Conservation (phyloP, 148 eudicot species). For the Vaccinium corymbosum region DNA sequence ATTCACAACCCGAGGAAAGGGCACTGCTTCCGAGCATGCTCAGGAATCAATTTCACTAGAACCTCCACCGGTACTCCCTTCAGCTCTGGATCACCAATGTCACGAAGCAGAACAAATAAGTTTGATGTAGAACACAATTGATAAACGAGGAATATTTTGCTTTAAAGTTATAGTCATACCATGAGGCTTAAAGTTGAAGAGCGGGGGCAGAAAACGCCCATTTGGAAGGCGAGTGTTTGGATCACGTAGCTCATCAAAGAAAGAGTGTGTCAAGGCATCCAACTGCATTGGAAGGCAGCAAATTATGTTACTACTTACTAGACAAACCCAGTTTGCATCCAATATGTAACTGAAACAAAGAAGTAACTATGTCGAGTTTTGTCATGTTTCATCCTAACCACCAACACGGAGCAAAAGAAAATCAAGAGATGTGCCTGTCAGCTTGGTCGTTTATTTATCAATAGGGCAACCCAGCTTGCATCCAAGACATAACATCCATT, state of each 20-base stretch:
- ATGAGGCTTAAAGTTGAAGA: conserved; percentile 55
- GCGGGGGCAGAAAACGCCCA: conserved; percentile 58
- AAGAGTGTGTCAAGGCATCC: conserved; percentile 59
- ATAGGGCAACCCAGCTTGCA: background rate
- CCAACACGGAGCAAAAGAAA: background rate
- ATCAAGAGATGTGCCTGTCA: background rate
- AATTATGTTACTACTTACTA: background rate
- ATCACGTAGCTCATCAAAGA: conserved; percentile 67
- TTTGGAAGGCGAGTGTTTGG: conserved; percentile 50
- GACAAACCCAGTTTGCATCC: background rate
- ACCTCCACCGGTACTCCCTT: conserved; percentile 54
- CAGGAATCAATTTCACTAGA: conserved; percentile 46
- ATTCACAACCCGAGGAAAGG: conserved; percentile 40
- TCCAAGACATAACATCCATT: background rate
- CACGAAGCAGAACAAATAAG: background rate
- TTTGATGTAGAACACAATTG: background rate
- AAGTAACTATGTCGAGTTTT: background rate
- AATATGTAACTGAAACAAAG: background rate
- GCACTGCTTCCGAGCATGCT: conserved; percentile 62
- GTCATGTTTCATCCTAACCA: background rate
- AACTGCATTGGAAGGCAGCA: conserved; percentile 27
- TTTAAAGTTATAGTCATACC: conserved; percentile 20
- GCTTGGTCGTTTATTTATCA: background rate
- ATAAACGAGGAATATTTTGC: background rate
- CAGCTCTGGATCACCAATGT: conserved; percentile 28